A percentile compares a stretch with the other conserved stretches of the same genome.
phyloP scores from a whole-genome alignment of 352 stramenopile species.

The Pythium grandisporangium region DNA sequence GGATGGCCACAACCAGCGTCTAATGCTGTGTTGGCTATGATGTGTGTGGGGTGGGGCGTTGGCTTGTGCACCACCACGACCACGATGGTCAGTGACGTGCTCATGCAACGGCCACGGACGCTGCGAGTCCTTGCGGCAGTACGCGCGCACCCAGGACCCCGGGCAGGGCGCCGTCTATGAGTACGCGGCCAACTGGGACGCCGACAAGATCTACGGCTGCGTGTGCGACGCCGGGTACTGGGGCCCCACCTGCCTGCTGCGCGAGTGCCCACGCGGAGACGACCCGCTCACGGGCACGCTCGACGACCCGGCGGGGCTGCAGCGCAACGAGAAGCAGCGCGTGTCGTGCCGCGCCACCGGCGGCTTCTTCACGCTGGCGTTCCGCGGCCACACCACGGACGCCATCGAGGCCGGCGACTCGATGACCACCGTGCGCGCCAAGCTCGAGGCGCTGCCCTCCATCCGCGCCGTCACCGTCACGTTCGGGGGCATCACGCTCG shows the following conservation, averaged over 20 bases:
- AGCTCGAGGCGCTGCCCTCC: constrained; percentile 50
- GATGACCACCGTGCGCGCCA: constrained; percentile 29
- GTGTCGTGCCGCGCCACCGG: constrained; percentile 66
- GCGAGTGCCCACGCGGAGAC: constrained; percentile 72
- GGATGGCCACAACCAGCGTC: not conserved
- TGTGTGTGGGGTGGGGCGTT: too few species aligned
- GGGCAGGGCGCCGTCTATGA: constrained; percentile 30
- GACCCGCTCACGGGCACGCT: constrained; percentile 79
- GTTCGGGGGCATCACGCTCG: constrained; percentile 55
- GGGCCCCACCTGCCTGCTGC: constrained; percentile 59
- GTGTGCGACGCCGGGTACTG: constrained; percentile 76
- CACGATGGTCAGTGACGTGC: constrained; percentile 75
- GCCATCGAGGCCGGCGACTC: constrained; percentile 52
- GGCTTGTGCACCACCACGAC: too few species aligned
- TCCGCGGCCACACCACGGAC: constrained; percentile 62
- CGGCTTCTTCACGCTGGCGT: constrained; percentile 81
- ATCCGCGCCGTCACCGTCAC: constrained; percentile 56
- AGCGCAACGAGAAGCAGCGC: constrained; percentile 61
- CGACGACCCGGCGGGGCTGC: constrained; percentile 45
- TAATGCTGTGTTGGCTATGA: not conserved
- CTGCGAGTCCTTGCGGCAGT: constrained; percentile 70
- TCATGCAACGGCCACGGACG: constrained; percentile 68
- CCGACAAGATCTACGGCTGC: constrained; percentile 77
- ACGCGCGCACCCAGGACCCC: constrained; percentile 48
- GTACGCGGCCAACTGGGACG: constrained; percentile 79